Evolutionary conservation across 371 early-diverging fungal genomes (phyloP), one percentile per base, ranked within the genome.

Genomic region (Modicella reniformis): DNA sequence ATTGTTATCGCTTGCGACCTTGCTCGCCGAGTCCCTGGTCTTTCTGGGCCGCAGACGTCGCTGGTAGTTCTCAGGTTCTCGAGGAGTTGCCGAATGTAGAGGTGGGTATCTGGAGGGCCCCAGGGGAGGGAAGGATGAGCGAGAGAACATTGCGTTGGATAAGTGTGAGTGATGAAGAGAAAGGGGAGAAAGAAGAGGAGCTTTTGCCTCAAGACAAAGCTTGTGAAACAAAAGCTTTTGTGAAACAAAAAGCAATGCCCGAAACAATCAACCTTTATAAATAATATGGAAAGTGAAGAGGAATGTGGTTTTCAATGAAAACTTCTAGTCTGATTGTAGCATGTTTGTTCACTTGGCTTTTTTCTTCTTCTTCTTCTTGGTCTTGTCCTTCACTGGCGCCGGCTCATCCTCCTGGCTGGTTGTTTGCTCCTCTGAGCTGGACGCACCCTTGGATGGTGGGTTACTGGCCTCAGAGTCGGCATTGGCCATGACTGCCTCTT

Each of bases 331-430:
- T 48, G n/a, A n/a, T n/a, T n/a, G n/a, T n/a, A n/a, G n/a, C n/a
- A 21, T 8, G 26, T n/a, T 28, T 3, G 40, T 17, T 61, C 33
- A 75, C 51, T 75, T 70, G 10, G 54, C 47, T 33, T 32, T 55
- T 59, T 66, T 75, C 65, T 74, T 74, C 75, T 72, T 70, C 61
- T 74, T 75, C 59, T 69, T 70, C 66, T 69, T 69, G 48, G 62
- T 7, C 59, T 75, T 75, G 23, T 66, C 65, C 44, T 48, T 65
- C n/a, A 44, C 44, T 17, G 62, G 51, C 51, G 33, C 48, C 3
- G 57, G 62, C n/a, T 33, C 66, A 2, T 75, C 75, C 13, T 75
- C 75, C 30, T 61, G 65, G 26, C 74, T 68, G 10, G 72, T 57
- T 21, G 52, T 21, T 47, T 53, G 66, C 1, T 70, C 75, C 49